Evolutionary conservation across 1,284 basidiomycete species (phyloP), one percentile per base, ranked within the genome.

Genomic region (Malassezia pachydermatis): DNA sequence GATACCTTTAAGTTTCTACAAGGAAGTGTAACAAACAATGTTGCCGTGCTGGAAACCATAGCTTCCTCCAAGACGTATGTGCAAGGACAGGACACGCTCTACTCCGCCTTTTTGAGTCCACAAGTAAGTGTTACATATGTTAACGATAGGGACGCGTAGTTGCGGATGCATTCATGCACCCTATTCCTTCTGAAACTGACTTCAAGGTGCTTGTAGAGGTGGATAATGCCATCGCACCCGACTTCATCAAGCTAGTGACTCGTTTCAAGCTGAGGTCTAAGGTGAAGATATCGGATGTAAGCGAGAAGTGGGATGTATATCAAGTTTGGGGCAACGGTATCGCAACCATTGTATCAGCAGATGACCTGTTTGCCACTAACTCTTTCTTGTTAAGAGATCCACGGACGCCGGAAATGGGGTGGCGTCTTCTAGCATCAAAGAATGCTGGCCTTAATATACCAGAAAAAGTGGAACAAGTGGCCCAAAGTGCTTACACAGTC

Each of bases 241-340:
- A 81, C 0, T 74, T 92, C 29, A 68, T 82, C 17, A 70, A 78
- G 19, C 75, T 83, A 58, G 76, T 94, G 54, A 87, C 85, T 62
- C 83, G 84, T 6, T 88, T 88, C 73, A 80, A 92, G 48, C 78
- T 99, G 2, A 81, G 92, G 5, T 82, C 86, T 23, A 94, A 89
- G 72, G 86, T 96, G 29, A 83, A 82, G 67, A 74, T 96, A 32
- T 10, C 19, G 5, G 83, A 88, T 65, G 83, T 83, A 1, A 80
- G 81, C 1, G 76, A 80, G 3, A 78, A 84, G 57, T 88, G 81
- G 74, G 80, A 83, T 58, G 78, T 87, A 4, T 88, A 84, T 80
- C 79, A 82, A 2, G 77, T 82, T 2, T 95, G 88, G 86, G 81
- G 81, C 11, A 22, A 43, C 9, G 41, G 20, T 14, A 24, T 38